Base-by-base conservation (phyloP, 139 green algal genomes). In the Volvox reticuliferus region DNA sequence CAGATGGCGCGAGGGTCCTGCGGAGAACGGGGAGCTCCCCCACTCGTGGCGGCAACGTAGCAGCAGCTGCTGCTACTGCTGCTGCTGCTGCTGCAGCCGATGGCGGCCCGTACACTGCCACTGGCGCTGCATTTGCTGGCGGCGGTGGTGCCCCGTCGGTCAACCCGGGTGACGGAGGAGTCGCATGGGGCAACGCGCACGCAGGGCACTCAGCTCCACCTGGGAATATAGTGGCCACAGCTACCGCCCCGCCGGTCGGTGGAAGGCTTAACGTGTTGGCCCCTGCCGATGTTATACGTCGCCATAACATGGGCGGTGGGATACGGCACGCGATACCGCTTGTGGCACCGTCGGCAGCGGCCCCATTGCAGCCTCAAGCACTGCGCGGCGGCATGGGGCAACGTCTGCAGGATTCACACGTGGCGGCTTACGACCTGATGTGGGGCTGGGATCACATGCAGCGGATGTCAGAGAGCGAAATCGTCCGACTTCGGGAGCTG, bases 241-340 rank as follows among this genome's bases (percentile, higher is more conserved):
- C 78, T 18, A 68, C 12, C 81, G 81, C 61, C n/a, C 14, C 9
- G 61, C 78, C 63, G 36, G 36, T 22, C 19, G 35, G 36, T 17
- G 22, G 26, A 18, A 28, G 20, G 26, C 26, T 89, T 12, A 63
- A 37, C 67, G 75, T 90, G 0, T 9, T 90, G 12, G 22, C 86
- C 20, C 86, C 86, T 2, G 86, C 30, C 24, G 71, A 90, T 3
- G 30, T 90, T 12, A 26, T 78, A 28, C 69, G 85, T 55, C 75
- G 77, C 14, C 73, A 78, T 55, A 90, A 24, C 55, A 24, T 76
- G 6, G 86, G 73, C 26, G 86, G 86, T 19, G 86, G 86, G 26
- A 32, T 90, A 12, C 24, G 35, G 32, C 55, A 90, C n/a, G 86
- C 86, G 14, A 90, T 90, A 36, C 86, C 86, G 75, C 75, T 90